Evolutionary conservation across 495 filamentous ascomycete species (phyloP).

Genomic region (Penicillium crystallinum): DNA sequence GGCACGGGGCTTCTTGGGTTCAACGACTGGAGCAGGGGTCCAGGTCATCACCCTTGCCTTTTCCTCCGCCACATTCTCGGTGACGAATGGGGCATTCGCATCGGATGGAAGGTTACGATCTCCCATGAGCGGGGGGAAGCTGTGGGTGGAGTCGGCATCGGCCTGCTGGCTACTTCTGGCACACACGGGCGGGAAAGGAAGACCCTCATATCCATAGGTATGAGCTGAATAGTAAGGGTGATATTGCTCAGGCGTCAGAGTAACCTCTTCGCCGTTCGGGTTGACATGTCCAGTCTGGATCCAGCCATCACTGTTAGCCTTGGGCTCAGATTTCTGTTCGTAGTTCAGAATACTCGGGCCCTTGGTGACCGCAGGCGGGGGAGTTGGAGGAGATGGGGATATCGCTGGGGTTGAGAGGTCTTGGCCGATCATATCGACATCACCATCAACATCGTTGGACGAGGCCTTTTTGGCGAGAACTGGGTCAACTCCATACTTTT

Average conservation of each 20-base stretch:
- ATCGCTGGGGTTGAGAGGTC: not conserved
- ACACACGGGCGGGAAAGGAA: slow-evolving; percentile 30
- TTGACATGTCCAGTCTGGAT: slow-evolving; percentile 31
- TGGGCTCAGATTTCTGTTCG: slow-evolving; percentile 13
- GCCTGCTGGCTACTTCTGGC: slow-evolving; percentile 26
- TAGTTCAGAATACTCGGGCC: slow-evolving; percentile 2
- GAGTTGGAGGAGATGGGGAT: slow-evolving; percentile 6
- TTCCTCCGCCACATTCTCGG: slow-evolving; percentile 15
- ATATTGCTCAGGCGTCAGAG: slow-evolving; percentile 19
- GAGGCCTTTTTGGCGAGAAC: not conserved
- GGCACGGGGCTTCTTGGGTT: slow-evolving; percentile 1
- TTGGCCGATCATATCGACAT: not conserved
- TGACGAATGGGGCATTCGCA: slow-evolving; percentile 1
- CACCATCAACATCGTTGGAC: not conserved
- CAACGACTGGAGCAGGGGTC: not conserved
- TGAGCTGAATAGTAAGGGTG: slow-evolving; percentile 27
- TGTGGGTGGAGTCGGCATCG: slow-evolving; percentile 27
- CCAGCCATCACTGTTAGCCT: slow-evolving; percentile 31
- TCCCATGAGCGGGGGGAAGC: slow-evolving; percentile 38
- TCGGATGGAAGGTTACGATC: slow-evolving; percentile 32
- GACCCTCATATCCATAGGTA: slow-evolving; percentile 25
- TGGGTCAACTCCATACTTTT: slow-evolving; percentile 1
- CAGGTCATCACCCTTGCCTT: not conserved
- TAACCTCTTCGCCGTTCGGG: slow-evolving; percentile 29
- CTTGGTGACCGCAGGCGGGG: not conserved